Evolutionary conservation across 1,284 basidiomycete genomes (phyloP).

Genomic region (Ceratobasidium theobromae): DNA sequence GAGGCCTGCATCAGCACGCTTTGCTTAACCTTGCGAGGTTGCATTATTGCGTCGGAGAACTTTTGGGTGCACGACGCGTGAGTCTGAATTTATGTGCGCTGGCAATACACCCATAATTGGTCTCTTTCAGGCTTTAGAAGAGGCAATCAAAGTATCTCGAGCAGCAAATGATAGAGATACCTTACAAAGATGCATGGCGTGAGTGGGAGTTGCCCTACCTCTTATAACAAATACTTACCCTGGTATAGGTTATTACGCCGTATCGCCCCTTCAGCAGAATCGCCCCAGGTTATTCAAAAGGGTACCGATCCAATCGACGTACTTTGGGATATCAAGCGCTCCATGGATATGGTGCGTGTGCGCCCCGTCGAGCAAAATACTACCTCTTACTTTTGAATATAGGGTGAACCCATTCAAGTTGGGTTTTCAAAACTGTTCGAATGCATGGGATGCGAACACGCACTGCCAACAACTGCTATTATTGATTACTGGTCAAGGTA

Average conservation of each 20-base stretch:
- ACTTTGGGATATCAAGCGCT: slow-evolving; percentile 67
- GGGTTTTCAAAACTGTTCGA: slow-evolving; percentile 67
- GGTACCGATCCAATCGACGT: slow-evolving; percentile 74
- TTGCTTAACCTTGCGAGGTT: slow-evolving; percentile 73
- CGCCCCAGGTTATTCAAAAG: slow-evolving; percentile 54
- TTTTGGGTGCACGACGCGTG: slow-evolving; percentile 66
- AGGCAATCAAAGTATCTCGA: slow-evolving; percentile 71
- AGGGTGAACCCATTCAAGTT: slow-evolving; percentile 72
- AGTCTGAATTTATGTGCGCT: slow-evolving; percentile 1
- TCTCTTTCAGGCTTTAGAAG: slow-evolving; percentile 58
- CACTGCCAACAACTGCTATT: slow-evolving; percentile 51
- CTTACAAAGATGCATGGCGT: slow-evolving; percentile 78
- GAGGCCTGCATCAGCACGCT: slow-evolving; percentile 74
- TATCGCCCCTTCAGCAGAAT: slow-evolving; percentile 54
- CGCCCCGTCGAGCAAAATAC: too few species aligned
- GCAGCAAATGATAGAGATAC: slow-evolving; percentile 68
- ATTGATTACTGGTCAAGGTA: slow-evolving; percentile 68
- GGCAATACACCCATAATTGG: slow-evolving; percentile 3
- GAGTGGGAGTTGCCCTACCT: not conserved
- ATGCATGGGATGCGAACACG: slow-evolving; percentile 61
- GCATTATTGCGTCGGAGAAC: slow-evolving; percentile 69
- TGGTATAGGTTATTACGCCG: slow-evolving; percentile 57
- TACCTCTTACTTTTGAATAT: not conserved
- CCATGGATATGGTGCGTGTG: slow-evolving; percentile 55
- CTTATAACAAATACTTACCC: not conserved